Conservation (phyloP, 2,329 filamentous ascomycete genomes). For the Fulvia fulva region DNA sequence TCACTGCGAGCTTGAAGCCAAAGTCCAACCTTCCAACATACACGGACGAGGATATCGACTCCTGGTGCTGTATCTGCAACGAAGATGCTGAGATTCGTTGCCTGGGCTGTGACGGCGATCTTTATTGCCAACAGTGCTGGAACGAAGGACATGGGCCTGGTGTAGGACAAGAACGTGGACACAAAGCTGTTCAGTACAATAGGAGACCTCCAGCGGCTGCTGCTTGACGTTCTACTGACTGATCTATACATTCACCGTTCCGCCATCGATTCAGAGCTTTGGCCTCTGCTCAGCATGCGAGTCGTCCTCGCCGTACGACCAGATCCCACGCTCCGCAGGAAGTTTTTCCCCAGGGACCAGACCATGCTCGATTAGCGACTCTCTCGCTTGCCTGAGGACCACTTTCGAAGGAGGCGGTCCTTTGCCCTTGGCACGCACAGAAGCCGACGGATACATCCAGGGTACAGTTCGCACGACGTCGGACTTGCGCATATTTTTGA, state of each 20-base stretch:
- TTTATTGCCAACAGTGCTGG: conserved; percentile 79
- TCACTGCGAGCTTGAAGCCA: conserved; percentile 18
- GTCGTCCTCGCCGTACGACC: not conserved
- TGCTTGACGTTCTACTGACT: not conserved
- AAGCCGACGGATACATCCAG: conserved; percentile 21
- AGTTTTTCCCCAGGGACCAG: not conserved
- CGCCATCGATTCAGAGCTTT: too few relatives aligned
- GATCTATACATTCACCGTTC: too few relatives aligned
- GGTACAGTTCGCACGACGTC: conserved; percentile 13
- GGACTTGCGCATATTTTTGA: conserved; percentile 17
- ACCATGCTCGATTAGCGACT: conserved; percentile 8
- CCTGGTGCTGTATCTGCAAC: conserved; percentile 79
- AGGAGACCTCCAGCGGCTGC: conserved; percentile 11
- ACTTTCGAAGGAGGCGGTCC: conserved; percentile 7
- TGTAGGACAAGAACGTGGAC: conserved; percentile 65
- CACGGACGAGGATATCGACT: conserved; percentile 67
- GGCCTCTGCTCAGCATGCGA: too few relatives aligned
- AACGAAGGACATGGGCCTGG: conserved; percentile 71
- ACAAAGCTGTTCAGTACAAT: conserved; percentile 54
- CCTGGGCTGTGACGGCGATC: conserved; percentile 63
- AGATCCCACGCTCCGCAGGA: not conserved
- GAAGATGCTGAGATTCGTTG: conserved; percentile 73
- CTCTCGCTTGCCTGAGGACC: conserved; percentile 10
- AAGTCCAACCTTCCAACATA: conserved; percentile 38
- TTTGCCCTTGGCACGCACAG: conserved; percentile 1